Base-by-base conservation (phyloP, 2,329 filamentous ascomycete genomes). In the Penicillium sp. region DNA sequence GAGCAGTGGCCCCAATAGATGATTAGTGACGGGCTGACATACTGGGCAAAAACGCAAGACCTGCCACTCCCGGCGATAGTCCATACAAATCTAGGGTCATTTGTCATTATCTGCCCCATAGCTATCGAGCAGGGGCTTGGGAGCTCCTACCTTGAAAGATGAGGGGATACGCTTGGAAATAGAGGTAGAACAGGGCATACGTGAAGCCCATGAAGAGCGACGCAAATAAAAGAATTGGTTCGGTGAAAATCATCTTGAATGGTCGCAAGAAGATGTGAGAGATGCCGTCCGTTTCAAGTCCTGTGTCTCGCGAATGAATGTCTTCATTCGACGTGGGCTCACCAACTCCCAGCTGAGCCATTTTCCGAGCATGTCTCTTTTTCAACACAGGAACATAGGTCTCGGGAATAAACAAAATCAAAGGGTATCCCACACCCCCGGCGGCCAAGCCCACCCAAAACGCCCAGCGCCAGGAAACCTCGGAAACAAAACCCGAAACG, bases 161-260 rank as follows among this genome's bases (percentile, higher is more conserved):
- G 57, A 86, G 76, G 2, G 85, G 85, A 67, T 86, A 92, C 3
- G 87, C 86, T 70, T 90, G 83, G 63, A 92, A 90, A 66, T 85
- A 90, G 72, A 92, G 87, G 78, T 84, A 86, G 60, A 85, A 82
- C 48, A 86, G 80, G 1, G 77, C 80, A 66, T 91, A 92, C 39
- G 84, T 79, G 40, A 91, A 78, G 39, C 88, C 85, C 22, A 91
- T 76, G 71, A 90, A 92, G 68, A 83, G 65, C 72, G 85, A 91
- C 4, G 82, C 83, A 51, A 84, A 86, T 44, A 85, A 79, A 8
- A 92, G 87, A 49, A 92, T 87, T 49, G 86, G 84, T 69, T 92
- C 89, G 40, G 81, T 85, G 47, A 80, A 45, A 34, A 87, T 77
- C 89, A 92, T 92, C 39, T 86, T 79, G n/a, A 91, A 72, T 0